Base-by-base conservation (phyloP, 2,329 filamentous ascomycete genomes). In the Nemania diffusa region DNA sequence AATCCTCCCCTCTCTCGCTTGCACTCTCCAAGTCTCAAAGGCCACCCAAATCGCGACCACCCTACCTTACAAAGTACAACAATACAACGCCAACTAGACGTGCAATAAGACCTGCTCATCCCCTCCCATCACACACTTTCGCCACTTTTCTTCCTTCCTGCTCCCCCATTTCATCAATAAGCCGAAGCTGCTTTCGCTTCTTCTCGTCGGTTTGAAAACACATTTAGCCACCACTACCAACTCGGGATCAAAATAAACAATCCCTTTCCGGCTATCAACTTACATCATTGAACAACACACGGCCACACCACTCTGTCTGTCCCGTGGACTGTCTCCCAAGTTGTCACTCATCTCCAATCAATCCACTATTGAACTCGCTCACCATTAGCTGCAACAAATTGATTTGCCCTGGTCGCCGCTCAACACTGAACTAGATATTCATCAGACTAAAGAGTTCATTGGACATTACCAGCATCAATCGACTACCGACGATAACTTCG, bases 71-170 rank as follows among this genome's bases (percentile, higher is more conserved):
- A 61, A 29, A 40, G 34, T 9, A 51, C 42, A 46, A 46, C 42
- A 46, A 46, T 53, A 56, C 48, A 27, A 48, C 57, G 20, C 34
- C 26, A 62, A 34, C 44, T 50, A 32, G 57, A 58, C 48, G 52
- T 69, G 76, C 76, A 77, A 78, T 78, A 78, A 78, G 77, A 78
- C 74, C 73, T 71, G 65, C 32, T 62, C 59, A 72, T 71, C 73
- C 74, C 76, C 77, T 69, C 64, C 72, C 65, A 66, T 57, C 69
- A 66, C 68, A 71, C 69, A 70, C 37, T 60, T 72, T 75, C 73
- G 72, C 75, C 75, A 74, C 75, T 76, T 77, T 77, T 74, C 72
- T 71, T 72, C 65, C 57, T 71, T 60, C 62, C 59, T 72, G 59
- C 61, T 71, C 72, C 69, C 69, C 71, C 71, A 66, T 60, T 68